Evolutionary conservation across 768 basidiomycete genomes (phyloP).

Genomic region (Strobilomyces echinocephalus): DNA sequence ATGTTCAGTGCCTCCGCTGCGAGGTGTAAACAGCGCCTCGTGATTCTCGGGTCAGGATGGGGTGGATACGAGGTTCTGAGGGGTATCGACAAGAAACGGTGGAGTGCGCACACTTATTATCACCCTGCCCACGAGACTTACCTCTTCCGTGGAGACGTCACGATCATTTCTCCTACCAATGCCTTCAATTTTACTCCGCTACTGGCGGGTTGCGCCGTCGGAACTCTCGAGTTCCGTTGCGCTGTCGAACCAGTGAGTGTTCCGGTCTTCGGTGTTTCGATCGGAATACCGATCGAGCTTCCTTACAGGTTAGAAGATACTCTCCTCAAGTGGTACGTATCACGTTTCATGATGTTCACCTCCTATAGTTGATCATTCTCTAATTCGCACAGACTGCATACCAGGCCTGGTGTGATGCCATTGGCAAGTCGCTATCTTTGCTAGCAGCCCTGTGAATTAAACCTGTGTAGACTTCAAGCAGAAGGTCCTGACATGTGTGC

Average conservation of each 20-base stretch:
- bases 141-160: constrained; percentile 46
- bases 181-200: constrained; percentile 42
- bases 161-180: constrained; percentile 57
- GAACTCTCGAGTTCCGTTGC: constrained; percentile 78
- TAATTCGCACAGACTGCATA: constrained; percentile 44
- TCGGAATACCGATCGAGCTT: constrained; percentile 3
- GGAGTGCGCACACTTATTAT: constrained; percentile 43
- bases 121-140: not conserved
- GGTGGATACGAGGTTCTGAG: constrained; percentile 69
- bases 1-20: constrained; percentile 37
- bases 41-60: constrained; percentile 76
- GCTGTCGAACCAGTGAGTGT: constrained; percentile 70
- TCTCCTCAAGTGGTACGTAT: constrained; percentile 50
- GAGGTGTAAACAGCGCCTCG: constrained; percentile 40
- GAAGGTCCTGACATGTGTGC: constrained; percentile 56
- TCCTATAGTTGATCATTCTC: not conserved
- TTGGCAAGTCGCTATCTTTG: constrained; percentile 39
- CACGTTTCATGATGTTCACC: not conserved
- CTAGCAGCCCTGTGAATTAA: constrained; percentile 5
- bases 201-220: constrained; percentile 60
- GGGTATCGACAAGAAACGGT: constrained; percentile 64
- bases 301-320: constrained; percentile 48
- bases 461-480: constrained; percentile 48
- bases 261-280: not conserved
- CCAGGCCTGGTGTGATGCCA: constrained; percentile 74